These are phyloP conservation scores for Psidium friedrichsthalianum DNA, from an alignment of 345 rosid genomes.

Conservation along the genomic window DNA sequence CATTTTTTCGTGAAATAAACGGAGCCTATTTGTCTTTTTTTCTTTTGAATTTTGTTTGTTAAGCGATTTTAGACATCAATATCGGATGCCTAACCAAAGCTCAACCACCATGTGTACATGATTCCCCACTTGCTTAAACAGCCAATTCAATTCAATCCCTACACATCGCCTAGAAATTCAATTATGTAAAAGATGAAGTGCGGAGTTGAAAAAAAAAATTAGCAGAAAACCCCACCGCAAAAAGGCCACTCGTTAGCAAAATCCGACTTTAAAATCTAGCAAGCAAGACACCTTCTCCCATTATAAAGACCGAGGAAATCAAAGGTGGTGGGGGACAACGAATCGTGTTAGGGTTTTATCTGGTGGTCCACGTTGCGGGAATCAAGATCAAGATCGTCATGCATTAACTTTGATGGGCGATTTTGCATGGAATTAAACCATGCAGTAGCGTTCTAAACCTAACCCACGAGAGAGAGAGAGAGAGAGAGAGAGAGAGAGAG, in stretches of 20 bases:
- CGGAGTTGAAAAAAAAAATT: neutral
- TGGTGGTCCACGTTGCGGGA: neutral
- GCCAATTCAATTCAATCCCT: too few species aligned
- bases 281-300: neutral
- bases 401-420: neutral
- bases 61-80: neutral
- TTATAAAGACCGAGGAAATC: neutral
- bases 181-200: neutral
- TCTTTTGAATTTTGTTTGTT: neutral
- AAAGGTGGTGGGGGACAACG: neutral
- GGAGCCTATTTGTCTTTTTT: too few species aligned
- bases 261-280: neutral
- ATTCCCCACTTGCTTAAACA: too few species aligned
- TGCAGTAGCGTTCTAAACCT: neutral
- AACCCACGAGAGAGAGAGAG: neutral
- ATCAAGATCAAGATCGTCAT: neutral
- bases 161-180: neutral
- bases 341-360: neutral
- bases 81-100: neutral
- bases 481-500: too few species aligned
- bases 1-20: too few species aligned
- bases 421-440: neutral
- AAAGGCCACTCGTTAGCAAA: neutral
- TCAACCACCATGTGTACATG: too few species aligned
- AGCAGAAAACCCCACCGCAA: too few species aligned